phyloP scores from a whole-genome alignment of 2,329 filamentous ascomycete genomes.

The Colletotrichum echinochloae region DNA sequence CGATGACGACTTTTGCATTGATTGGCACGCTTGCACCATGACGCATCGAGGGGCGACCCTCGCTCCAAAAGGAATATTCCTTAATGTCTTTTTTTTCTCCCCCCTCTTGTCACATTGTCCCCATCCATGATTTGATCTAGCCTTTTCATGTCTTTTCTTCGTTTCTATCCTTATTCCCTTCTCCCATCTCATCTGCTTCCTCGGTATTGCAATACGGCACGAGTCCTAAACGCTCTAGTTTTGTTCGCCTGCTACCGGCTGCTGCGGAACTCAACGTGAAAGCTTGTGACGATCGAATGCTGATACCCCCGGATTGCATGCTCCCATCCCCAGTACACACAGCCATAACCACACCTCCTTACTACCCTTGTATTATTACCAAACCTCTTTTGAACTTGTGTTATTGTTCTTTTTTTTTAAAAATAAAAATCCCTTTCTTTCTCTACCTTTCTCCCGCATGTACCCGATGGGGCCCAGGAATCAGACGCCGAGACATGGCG shows the following conservation, averaged over 20 bases:
- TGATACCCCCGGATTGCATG: neutral
- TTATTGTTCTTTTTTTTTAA: too few species aligned
- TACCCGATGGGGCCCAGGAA: neutral
- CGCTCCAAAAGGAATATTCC: slow-evolving; percentile 18
- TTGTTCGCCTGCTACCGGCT: slow-evolving; percentile 1
- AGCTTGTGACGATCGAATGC: slow-evolving; percentile 8
- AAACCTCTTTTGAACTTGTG: neutral
- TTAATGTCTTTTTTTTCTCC: slow-evolving; percentile 24
- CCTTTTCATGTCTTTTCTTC: neutral
- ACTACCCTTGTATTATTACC: slow-evolving; percentile 7
- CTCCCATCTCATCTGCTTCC: neutral
- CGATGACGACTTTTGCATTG: slow-evolving; percentile 34
- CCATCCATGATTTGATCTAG: too few species aligned
- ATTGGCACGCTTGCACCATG: slow-evolving; percentile 17
- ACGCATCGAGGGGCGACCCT: slow-evolving; percentile 26
- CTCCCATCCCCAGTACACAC: neutral
- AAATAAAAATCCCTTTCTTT: too few species aligned
- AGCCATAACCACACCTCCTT: neutral
- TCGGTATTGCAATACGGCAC: slow-evolving; percentile 4
- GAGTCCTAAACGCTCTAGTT: slow-evolving; percentile 28
- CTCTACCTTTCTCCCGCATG: neutral
- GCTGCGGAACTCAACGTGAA: slow-evolving; percentile 11
- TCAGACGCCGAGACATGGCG: neutral
- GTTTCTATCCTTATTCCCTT: neutral
- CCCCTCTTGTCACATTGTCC: too few species aligned